Percentiles rank a stretch among this genome's conserved stretches.
Evolutionary conservation across 2,329 filamentous ascomycete genomes (phyloP).

Genomic region (Nectriaceae sp.): DNA sequence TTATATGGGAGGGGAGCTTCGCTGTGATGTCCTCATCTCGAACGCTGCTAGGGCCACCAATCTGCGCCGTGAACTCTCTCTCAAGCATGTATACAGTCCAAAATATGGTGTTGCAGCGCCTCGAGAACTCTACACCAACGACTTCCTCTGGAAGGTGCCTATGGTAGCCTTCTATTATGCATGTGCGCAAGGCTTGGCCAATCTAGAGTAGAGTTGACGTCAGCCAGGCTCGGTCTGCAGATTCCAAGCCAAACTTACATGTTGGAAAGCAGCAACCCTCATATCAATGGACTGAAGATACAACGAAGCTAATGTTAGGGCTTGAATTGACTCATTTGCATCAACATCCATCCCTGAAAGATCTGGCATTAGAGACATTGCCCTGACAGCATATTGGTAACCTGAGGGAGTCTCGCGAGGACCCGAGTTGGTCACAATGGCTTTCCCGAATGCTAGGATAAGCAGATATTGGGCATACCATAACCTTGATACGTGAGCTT

Average conservation of each 20-base stretch:
- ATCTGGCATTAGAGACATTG: slow-evolving; percentile 41
- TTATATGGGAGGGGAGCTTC: slow-evolving; percentile 29
- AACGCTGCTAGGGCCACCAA: slow-evolving; percentile 30
- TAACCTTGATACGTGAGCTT: slow-evolving; percentile 16
- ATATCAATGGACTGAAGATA: slow-evolving; percentile 44
- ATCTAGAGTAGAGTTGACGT: slow-evolving; percentile 19
- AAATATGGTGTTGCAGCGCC: slow-evolving; percentile 30
- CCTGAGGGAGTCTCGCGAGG: slow-evolving; percentile 34
- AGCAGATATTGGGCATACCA: slow-evolving; percentile 37
- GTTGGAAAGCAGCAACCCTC: slow-evolving; percentile 39
- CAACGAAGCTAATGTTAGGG: slow-evolving; percentile 36
- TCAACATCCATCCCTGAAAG: slow-evolving; percentile 26
- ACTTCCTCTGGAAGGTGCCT: slow-evolving; percentile 27
- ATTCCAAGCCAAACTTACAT: slow-evolving; percentile 28
- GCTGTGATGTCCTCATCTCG: slow-evolving; percentile 33
- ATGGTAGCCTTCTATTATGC: slow-evolving; percentile 33
- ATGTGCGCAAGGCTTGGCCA: slow-evolving; percentile 35
- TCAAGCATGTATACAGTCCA: slow-evolving; percentile 34
- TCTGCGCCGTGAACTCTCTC: slow-evolving; percentile 28
- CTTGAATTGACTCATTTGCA: slow-evolving; percentile 25
- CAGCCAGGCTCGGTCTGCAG: not conserved
- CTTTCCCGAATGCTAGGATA: slow-evolving; percentile 35
- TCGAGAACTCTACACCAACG: slow-evolving; percentile 24
- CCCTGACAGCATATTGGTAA: slow-evolving; percentile 39
- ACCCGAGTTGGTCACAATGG: slow-evolving; percentile 28